Conservation (phyloP, 1,284 basidiomycete genomes). For the Lignosus rhinocerotis region DNA sequence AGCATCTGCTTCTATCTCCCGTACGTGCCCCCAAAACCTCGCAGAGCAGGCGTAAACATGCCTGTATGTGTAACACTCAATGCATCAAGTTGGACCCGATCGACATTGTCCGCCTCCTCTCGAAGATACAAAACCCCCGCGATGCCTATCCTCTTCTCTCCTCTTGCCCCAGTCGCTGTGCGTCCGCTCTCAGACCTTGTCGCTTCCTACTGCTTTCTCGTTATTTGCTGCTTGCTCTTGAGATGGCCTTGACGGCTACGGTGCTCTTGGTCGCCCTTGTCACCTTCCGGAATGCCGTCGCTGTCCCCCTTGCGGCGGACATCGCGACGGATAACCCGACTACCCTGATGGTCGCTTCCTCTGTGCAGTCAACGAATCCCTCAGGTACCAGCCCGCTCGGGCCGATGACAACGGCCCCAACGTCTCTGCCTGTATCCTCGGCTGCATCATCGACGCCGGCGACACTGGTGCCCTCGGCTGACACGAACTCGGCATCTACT, state of each 20-base stretch:
- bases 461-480: no score
- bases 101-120: background rate
- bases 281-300: slow-evolving; percentile 12
- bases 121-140: background rate
- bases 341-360: background rate
- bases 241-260: slow-evolving; percentile 29
- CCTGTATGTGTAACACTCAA: no score
- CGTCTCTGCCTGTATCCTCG: background rate
- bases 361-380: background rate
- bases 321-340: slow-evolving; percentile 1
- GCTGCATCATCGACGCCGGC: background rate
- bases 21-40: no score
- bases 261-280: slow-evolving; percentile 19
- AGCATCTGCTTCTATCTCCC: no score
- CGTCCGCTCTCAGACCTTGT: background rate
- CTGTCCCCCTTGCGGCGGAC: slow-evolving; percentile 20
- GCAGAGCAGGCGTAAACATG: no score
- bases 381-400: no score
- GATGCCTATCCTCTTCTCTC: background rate
- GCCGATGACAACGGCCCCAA: no score
- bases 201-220: slow-evolving; percentile 2
- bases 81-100: background rate
- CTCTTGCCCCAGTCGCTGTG: background rate
- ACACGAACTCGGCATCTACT: no score
- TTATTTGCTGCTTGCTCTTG: slow-evolving; percentile 5